Conservation (phyloP, 1,139 yeast genomes). For the Yarrowia galli region DNA sequence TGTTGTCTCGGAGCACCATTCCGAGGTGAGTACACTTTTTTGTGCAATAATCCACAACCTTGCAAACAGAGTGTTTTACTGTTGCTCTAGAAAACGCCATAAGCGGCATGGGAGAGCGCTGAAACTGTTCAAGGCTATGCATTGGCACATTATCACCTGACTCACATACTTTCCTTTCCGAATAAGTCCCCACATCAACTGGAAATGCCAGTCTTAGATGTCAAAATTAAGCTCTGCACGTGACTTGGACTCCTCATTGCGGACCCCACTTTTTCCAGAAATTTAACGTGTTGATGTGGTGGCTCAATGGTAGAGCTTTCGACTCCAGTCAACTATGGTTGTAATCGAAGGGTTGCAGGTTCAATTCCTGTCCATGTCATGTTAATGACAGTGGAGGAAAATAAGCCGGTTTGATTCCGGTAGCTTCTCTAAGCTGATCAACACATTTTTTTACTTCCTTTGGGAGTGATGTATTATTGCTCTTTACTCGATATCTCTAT, state of each 20-base stretch:
- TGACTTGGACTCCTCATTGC: neutral
- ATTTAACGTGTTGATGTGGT: constrained; percentile 65
- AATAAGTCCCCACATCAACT: no score
- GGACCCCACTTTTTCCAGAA: constrained; percentile 6
- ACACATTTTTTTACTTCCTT: constrained; percentile 1
- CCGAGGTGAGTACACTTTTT: no score
- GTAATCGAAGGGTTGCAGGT: constrained; percentile 78
- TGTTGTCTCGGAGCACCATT: no score
- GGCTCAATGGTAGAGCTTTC: constrained; percentile 94
- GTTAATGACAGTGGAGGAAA: constrained; percentile 32
- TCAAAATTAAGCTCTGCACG: neutral
- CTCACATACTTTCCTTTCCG: no score
- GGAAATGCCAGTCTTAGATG: no score
- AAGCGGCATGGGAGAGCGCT: neutral
- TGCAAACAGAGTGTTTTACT: constrained; percentile 1
- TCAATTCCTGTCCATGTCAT: constrained; percentile 70
- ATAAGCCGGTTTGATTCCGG: constrained; percentile 32
- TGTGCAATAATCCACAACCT: neutral
- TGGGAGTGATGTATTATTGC: no score
- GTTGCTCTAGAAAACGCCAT: neutral
- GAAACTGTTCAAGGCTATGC: no score
- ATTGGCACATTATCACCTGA: no score
- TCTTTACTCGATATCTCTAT: no score
- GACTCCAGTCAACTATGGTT: constrained; percentile 65
- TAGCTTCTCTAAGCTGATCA: constrained; percentile 38